Evolutionary conservation across 31 red algal species (phyloP).

Genomic region (Asparagopsis taxiformis): DNA sequence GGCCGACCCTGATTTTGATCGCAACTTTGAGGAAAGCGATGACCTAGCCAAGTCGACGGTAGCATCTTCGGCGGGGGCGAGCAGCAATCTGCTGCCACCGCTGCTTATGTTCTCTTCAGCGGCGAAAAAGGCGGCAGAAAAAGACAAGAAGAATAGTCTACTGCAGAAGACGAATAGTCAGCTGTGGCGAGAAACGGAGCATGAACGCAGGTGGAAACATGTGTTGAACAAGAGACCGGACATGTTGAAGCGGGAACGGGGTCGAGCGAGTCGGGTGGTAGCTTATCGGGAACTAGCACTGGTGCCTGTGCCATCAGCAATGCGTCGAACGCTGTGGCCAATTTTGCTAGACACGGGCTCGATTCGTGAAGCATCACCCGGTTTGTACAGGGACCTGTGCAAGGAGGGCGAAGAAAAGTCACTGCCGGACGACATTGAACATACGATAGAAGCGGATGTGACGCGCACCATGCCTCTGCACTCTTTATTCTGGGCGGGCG

Average conservation of each 20-base stretch:
- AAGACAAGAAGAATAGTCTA: constrained; percentile 12
- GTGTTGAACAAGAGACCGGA: constrained; percentile 43
- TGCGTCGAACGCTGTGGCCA: constrained; percentile 67
- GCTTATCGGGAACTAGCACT: constrained; percentile 58
- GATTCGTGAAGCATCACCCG: constrained; percentile 28
- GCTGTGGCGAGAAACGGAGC: constrained; percentile 44
- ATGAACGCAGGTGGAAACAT: constrained; percentile 49
- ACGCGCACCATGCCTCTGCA: constrained; percentile 77
- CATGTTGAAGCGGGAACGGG: constrained; percentile 40
- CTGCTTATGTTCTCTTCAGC: constrained; percentile 59
- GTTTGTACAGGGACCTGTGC: constrained; percentile 28
- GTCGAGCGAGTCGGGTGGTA: constrained; percentile 50
- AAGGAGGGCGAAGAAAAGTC: constrained; percentile 25
- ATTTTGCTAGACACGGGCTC: constrained; percentile 57
- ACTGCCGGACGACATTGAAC: constrained; percentile 71
- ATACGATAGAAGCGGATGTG: constrained; percentile 83
- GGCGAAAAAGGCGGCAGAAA: constrained; percentile 39
- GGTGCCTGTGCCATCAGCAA: constrained; percentile 44
- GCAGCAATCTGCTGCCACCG: constrained; percentile 18
- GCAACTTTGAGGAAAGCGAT: background rate
- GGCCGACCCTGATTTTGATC: constrained; percentile 29
- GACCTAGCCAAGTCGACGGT: constrained; percentile 2
- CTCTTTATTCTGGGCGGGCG: constrained; percentile 83
- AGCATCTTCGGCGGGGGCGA: background rate
- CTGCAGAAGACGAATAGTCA: constrained; percentile 59